phyloP scores from a whole-genome alignment of 2,329 filamentous ascomycete species.

The Clonostachys sp. region DNA sequence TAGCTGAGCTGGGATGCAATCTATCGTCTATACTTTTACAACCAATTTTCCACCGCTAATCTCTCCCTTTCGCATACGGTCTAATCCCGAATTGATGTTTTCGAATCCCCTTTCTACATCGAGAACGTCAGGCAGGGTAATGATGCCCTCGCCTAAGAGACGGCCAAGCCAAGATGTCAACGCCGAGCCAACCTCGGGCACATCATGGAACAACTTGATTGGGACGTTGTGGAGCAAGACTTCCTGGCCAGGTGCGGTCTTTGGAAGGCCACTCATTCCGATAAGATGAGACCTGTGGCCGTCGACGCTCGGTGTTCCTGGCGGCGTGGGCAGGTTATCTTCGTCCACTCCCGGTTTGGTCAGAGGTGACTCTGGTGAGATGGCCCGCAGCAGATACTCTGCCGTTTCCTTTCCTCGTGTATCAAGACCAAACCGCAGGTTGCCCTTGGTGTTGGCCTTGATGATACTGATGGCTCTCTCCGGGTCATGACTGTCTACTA shows the following conservation, averaged over 20 bases:
- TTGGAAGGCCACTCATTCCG: slow-evolving; percentile 64
- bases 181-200: slow-evolving; percentile 56
- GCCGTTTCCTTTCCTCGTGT: slow-evolving; percentile 63
- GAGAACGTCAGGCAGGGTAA: slow-evolving; percentile 62
- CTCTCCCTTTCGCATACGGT: slow-evolving; percentile 60
- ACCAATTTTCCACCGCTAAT: slow-evolving; percentile 67
- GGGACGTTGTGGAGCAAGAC: slow-evolving; percentile 61
- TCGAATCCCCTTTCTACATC: slow-evolving; percentile 58
- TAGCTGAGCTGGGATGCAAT: too few species aligned
- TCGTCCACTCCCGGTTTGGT: neutral
- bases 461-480: slow-evolving; percentile 63
- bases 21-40: slow-evolving; percentile 26
- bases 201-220: slow-evolving; percentile 72
- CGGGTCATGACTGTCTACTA: slow-evolving; percentile 65
- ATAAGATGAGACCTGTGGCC: slow-evolving; percentile 49
- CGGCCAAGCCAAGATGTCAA: slow-evolving; percentile 64
- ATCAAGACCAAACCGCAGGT: slow-evolving; percentile 64
- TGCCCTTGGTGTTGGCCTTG: slow-evolving; percentile 48
- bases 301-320: slow-evolving; percentile 23
- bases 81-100: slow-evolving; percentile 63
- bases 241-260: slow-evolving; percentile 35
- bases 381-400: slow-evolving; percentile 46
- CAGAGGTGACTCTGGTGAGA: slow-evolving; percentile 16
- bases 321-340: slow-evolving; percentile 22
- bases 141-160: slow-evolving; percentile 46